Evolutionary conservation across 2,329 filamentous ascomycete genomes (phyloP).

Genomic region (Ophiocordyceps camponoti-rufipedis): DNA sequence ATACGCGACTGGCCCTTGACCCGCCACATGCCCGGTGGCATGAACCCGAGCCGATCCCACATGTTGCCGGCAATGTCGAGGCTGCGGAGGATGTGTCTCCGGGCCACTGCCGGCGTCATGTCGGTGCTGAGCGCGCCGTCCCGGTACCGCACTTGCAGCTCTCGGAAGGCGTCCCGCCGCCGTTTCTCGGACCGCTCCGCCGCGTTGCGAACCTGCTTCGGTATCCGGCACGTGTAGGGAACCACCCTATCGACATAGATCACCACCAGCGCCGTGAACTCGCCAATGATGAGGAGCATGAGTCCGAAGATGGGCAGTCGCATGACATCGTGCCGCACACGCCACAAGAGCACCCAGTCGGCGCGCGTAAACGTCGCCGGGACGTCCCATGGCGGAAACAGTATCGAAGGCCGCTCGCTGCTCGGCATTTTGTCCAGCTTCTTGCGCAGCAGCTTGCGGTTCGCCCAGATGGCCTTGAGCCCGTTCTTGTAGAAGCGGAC

Average conservation of each 20-base stretch:
- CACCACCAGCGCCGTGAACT: conserved; percentile 70
- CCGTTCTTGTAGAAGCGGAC: conserved; percentile 76
- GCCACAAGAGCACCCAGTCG: conserved; percentile 50
- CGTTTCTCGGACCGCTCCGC: conserved; percentile 35
- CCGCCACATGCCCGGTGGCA: conserved; percentile 32
- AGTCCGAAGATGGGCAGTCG: conserved; percentile 64
- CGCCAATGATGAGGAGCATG: conserved; percentile 61
- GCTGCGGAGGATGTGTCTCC: conserved; percentile 21
- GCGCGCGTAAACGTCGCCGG: conserved; percentile 33
- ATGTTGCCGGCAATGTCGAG: conserved; percentile 25
- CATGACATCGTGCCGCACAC: conserved; percentile 54
- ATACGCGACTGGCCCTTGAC: conserved; percentile 34
- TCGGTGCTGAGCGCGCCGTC: conserved; percentile 17
- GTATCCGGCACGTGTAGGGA: conserved; percentile 69
- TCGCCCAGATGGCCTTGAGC: conserved; percentile 54
- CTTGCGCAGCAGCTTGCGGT: conserved; percentile 34
- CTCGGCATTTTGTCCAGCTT: conserved; percentile 24
- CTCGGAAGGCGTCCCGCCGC: conserved; percentile 28
- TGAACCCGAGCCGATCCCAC: conserved; percentile 31
- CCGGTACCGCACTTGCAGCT: conserved; percentile 14
- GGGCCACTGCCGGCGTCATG: conserved; percentile 12
- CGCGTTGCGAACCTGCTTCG: conserved; percentile 46
- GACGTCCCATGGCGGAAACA: conserved; percentile 13
- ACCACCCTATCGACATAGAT: conserved; percentile 52
- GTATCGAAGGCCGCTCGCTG: conserved; percentile 31